Base-by-base conservation (phyloP, 352 stramenopile species). In the Phytophthora pseudosyringae region DNA sequence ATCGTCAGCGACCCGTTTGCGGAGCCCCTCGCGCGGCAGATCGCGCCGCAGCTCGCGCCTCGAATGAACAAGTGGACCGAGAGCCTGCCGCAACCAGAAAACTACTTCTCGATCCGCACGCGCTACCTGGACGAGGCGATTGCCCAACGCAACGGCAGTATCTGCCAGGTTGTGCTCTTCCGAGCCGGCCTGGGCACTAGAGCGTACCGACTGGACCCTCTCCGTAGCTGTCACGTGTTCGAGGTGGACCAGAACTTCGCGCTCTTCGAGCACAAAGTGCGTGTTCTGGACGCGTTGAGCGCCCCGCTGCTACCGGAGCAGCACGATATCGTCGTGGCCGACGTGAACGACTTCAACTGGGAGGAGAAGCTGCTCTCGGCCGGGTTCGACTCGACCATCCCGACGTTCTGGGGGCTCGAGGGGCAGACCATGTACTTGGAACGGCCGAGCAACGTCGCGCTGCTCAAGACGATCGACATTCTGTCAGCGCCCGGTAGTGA, bases 331-430 rank as follows among this genome's bases (percentile, higher is more conserved):
- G 64, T 87, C 36, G 67, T 82, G 18, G 67, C 71, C 0, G 73
- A 87, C 28, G 47, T 87, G 25, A 61, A 73, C 3, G 49, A 78
- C n/a, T 73, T 83, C 44, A 61, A 66, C 28, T 87, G 73, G 70
- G 44, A 69, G 16, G 58, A 71, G n/a, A 60, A 75, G 36, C 51
- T 87, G 25, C 21, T 78, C 11, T 61, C 63, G 0, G 45, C 45
- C 3, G 67, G 68, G 2, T 85, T 87, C 32, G 50, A 85, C 44
- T 51, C 65, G 7, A 65, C 47, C 12, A 25, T 64, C 18, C 70
- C 70, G 12, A 85, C 78, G 47, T 85, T 83, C 32, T 87, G 78
- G 78, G 48, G 64, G 4, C 48, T 84, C 21, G 75, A 87, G 21
- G 78, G 78, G 0, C 28, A 81, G 40, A 64, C 81, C 3, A 73